Conservation (phyloP, 2,329 filamentous ascomycete genomes). For the Thelonectria blattea region DNA sequence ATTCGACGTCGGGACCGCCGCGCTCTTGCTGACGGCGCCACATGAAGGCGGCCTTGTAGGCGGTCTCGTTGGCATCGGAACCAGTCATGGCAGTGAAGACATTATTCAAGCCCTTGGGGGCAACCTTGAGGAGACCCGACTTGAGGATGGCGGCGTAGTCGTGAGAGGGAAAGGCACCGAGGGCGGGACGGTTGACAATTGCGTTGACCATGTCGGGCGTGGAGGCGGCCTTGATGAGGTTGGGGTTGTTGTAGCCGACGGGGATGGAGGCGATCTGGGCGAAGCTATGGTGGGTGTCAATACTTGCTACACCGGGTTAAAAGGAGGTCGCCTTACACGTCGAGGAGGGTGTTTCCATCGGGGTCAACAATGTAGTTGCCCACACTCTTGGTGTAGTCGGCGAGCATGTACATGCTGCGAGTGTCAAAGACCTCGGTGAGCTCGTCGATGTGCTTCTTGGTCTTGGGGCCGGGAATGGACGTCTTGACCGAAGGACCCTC, state of each 20-base stretch:
- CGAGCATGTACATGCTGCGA: conserved; percentile 82
- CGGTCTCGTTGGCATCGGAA: conserved; percentile 92
- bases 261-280: conserved; percentile 94
- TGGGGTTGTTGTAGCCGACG: conserved; percentile 89
- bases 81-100: conserved; percentile 91
- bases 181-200: conserved; percentile 85
- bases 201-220: conserved; percentile 80
- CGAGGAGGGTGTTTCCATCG: conserved; percentile 74
- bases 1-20: conserved; percentile 77
- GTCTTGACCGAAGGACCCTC: conserved; percentile 60
- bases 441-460: conserved; percentile 70
- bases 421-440: conserved; percentile 85
- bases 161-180: conserved; percentile 88
- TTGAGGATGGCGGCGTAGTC: conserved; percentile 84
- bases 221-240: conserved; percentile 71
- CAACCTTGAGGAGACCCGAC: conserved; percentile 80
- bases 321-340: conserved; percentile 60
- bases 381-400: conserved; percentile 73
- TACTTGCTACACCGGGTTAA: background rate
- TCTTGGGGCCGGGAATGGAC: conserved; percentile 77
- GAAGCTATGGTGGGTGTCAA: conserved; percentile 57
- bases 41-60: conserved; percentile 96
- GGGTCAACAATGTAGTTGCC: conserved; percentile 83
- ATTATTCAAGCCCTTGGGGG: conserved; percentile 82
- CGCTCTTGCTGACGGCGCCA: conserved; percentile 83